Conservation (phyloP, 1,284 basidiomycete genomes). For the Ganoderma sinense region DNA sequence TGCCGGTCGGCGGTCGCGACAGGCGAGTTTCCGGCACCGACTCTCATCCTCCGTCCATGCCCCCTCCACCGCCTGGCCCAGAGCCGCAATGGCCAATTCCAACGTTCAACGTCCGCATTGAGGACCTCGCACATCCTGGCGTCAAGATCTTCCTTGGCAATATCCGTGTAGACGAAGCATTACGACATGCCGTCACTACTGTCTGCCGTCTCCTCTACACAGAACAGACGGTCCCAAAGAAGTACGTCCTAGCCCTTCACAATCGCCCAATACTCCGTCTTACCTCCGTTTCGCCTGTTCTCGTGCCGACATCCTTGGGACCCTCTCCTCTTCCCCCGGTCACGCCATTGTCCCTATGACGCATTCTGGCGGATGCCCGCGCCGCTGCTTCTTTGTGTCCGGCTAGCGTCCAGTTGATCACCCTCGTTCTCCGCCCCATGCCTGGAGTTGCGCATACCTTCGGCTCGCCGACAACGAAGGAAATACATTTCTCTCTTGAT, state of each 20-base stretch:
- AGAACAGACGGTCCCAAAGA: slow-evolving; percentile 57
- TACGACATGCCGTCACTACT: slow-evolving; percentile 59
- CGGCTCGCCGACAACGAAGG: slow-evolving; percentile 61
- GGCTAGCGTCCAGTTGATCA: slow-evolving; percentile 28
- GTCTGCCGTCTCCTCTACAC: slow-evolving; percentile 70
- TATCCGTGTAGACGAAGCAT: slow-evolving; percentile 53
- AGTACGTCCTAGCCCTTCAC: slow-evolving; percentile 45
- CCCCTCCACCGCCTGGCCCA: slow-evolving; percentile 39
- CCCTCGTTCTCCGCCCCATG: slow-evolving; percentile 43
- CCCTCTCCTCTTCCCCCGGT: slow-evolving; percentile 7
- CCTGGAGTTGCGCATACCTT: not conserved
- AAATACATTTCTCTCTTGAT: slow-evolving; percentile 74
- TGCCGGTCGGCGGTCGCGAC: not conserved
- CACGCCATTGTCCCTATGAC: slow-evolving; percentile 23
- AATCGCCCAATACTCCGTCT: not conserved
- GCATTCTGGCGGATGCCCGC: slow-evolving; percentile 19
- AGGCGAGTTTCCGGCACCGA: not conserved
- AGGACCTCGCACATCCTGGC: slow-evolving; percentile 67
- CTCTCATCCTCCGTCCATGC: slow-evolving; percentile 25
- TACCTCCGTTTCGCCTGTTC: not conserved
- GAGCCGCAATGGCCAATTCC: slow-evolving; percentile 58
- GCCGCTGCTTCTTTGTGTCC: slow-evolving; percentile 39
- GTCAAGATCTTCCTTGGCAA: slow-evolving; percentile 61
- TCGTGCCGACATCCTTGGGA: slow-evolving; percentile 14
- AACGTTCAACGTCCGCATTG: slow-evolving; percentile 59